A percentile compares a stretch with the other conserved stretches of the same genome.
Conservation (phyloP, 768 basidiomycete genomes). For the Lentinula detonsa region DNA sequence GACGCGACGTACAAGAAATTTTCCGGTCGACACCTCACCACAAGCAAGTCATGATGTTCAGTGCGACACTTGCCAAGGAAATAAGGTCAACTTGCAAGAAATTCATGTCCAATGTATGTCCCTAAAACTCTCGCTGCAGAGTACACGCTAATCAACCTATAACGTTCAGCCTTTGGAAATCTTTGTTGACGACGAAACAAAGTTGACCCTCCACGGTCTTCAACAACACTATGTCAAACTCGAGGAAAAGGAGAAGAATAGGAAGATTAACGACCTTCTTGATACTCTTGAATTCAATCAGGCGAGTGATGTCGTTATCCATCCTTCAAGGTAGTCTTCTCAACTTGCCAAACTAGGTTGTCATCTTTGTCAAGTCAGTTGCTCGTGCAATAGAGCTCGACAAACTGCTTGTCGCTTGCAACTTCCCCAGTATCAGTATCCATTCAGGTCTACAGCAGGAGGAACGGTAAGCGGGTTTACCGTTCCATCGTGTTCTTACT, state of each 20-base stretch:
- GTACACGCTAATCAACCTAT: background rate
- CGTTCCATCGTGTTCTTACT: background rate
- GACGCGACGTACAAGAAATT: slow-evolving; percentile 99
- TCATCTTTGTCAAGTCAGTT: slow-evolving; percentile 99
- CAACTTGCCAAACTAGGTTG: slow-evolving; percentile 56
- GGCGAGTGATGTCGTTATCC: slow-evolving; percentile 32
- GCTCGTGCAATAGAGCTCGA: slow-evolving; percentile 95
- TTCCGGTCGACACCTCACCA: slow-evolving; percentile 98
- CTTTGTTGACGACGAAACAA: slow-evolving; percentile 99
- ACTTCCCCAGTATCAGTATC: slow-evolving; percentile 97
- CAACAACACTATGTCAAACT: slow-evolving; percentile 99
- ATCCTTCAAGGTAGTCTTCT: background rate
- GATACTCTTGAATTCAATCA: slow-evolving; percentile 99
- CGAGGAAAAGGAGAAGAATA: slow-evolving; percentile 92
- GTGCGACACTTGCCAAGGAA: slow-evolving; percentile 95
- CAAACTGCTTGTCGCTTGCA: slow-evolving; percentile 92
- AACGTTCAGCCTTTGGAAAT: slow-evolving; percentile 86
- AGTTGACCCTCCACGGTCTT: slow-evolving; percentile 93
- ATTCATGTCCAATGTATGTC: slow-evolving; percentile 95
- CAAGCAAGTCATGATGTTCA: slow-evolving; percentile 99
- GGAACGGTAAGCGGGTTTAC: slow-evolving; percentile 67
- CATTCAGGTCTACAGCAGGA: slow-evolving; percentile 94
- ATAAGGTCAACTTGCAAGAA: slow-evolving; percentile 98
- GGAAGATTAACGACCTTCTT: slow-evolving; percentile 92
- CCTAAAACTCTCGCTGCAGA: background rate